Evolutionary conservation across 345 rosid species (phyloP).

Genomic region (Eucalyptus camaldulensis): DNA sequence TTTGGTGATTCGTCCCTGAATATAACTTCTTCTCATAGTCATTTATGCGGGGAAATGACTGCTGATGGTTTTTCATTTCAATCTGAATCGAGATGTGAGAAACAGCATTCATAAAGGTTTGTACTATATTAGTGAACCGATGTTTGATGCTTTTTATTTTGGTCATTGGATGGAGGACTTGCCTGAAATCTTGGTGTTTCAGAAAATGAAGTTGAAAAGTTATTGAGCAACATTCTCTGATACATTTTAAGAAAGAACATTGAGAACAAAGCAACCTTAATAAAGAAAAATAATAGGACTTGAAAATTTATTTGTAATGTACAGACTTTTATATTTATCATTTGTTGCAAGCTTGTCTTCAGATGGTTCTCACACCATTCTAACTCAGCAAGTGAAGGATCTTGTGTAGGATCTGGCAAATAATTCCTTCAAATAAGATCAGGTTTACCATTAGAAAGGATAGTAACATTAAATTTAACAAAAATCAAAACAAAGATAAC

Average conservation of each 20-base stretch:
- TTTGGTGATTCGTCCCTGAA: not conserved
- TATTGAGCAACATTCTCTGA: not conserved
- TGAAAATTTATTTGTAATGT: not conserved
- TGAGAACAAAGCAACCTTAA: not conserved
- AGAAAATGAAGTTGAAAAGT: not conserved
- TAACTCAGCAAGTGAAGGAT: not conserved
- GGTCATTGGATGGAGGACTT: not conserved
- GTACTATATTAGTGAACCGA: not conserved
- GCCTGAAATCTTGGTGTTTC: not conserved
- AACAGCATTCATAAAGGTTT: not conserved
- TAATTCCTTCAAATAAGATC: not conserved
- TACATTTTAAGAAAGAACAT: not conserved
- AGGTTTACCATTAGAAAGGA: not conserved
- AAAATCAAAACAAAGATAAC: not conserved
- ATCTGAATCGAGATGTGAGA: not conserved
- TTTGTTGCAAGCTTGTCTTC: not conserved
- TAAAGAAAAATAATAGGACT: not conserved
- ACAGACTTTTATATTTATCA: not conserved
- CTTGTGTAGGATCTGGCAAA: not conserved
- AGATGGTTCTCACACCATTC: not conserved
- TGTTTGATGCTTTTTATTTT: not conserved
- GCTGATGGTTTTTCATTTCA: not conserved
- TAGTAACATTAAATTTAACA: not conserved
- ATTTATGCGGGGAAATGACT: not conserved
- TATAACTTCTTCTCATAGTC: not conserved